Evolutionary conservation across 1,284 basidiomycete genomes (phyloP).

Genomic region (Moesziomyces globuligerus): DNA sequence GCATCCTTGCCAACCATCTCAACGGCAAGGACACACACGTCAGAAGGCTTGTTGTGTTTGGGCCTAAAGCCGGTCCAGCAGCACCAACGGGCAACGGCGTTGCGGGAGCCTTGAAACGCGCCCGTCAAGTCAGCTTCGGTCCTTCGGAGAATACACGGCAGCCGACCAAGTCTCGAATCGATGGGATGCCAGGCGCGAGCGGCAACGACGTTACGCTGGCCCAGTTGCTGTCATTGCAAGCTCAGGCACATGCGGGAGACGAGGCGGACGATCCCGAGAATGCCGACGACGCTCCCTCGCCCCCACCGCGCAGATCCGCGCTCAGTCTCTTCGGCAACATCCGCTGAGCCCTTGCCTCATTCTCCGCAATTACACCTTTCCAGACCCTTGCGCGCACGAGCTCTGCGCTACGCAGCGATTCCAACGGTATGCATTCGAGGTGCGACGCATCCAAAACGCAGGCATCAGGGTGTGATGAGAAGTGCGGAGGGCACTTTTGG

Average conservation of each 20-base stretch:
- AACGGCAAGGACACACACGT: constrained; percentile 99
- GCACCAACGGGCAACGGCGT: not conserved
- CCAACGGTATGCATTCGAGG: too few species aligned
- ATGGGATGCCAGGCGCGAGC: not conserved
- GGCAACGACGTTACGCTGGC: constrained; percentile 27
- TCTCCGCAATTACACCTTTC: not conserved
- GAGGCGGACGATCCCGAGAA: constrained; percentile 10
- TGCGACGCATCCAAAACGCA: too few species aligned
- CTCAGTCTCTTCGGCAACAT: constrained; percentile 41
- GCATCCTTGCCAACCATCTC: constrained; percentile 92
- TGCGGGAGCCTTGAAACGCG: constrained; percentile 5
- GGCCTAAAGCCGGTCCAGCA: constrained; percentile 70
- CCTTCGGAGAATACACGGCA: not conserved
- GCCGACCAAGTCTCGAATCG: constrained; percentile 3
- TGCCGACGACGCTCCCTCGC: constrained; percentile 1
- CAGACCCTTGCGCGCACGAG: not conserved
- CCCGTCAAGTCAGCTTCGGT: not conserved
- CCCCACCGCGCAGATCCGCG: constrained; percentile 12
- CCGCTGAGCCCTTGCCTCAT: constrained; percentile 4
- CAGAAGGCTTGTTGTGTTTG: constrained; percentile 84
- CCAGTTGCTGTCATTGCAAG: constrained; percentile 25
- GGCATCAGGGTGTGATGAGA: too few species aligned
- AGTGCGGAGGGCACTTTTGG: not conserved
- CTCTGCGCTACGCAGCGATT: too few species aligned
- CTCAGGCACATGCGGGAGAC: not conserved